Evolutionary conservation across 2,329 filamentous ascomycete genomes (phyloP).

Genomic region (Ceratocystiopsis sp.): DNA sequence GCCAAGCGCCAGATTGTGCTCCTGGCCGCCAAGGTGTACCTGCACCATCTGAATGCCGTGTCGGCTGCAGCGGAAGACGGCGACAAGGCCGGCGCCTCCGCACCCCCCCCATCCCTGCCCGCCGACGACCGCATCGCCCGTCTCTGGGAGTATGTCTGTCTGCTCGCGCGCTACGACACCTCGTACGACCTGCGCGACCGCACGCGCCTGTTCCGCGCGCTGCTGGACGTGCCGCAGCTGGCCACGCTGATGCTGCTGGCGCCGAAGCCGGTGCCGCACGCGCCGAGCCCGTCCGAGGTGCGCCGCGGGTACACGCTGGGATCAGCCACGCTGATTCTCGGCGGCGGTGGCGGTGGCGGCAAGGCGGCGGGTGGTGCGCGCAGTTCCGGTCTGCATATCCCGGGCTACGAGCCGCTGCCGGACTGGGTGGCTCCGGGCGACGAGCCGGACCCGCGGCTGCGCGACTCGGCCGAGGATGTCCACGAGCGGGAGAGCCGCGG

Average conservation of each 20-base stretch:
- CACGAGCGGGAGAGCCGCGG: conserved; percentile 13
- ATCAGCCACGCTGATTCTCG: conserved; percentile 71
- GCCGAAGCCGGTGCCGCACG: conserved; percentile 84
- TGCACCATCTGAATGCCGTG: conserved; percentile 60
- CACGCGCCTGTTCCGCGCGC: conserved; percentile 69
- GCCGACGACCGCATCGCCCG: conserved; percentile 52
- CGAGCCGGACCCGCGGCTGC: conserved; percentile 60
- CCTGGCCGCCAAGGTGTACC: conserved; percentile 88
- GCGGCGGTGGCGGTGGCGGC: conserved; percentile 37
- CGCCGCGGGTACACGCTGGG: conserved; percentile 65
- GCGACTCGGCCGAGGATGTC: conserved; percentile 37
- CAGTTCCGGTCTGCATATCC: conserved; percentile 42
- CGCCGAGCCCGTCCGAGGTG: conserved; percentile 73
- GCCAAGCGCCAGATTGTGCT: conserved; percentile 86
- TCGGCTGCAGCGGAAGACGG: conserved; percentile 12
- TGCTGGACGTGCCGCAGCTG: conserved; percentile 70
- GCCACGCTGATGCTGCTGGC: conserved; percentile 82
- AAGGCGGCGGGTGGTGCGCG: background rate
- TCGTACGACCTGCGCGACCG: conserved; percentile 92
- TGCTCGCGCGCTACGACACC: conserved; percentile 79
- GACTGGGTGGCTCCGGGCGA: conserved; percentile 67
- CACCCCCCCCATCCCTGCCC: background rate
- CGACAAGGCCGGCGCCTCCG: background rate
- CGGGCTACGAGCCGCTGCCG: conserved; percentile 64
- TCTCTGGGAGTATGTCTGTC: conserved; percentile 70